phyloP scores from a whole-genome alignment of 2,329 filamentous ascomycete genomes.

The Bipolaris oryzae region DNA sequence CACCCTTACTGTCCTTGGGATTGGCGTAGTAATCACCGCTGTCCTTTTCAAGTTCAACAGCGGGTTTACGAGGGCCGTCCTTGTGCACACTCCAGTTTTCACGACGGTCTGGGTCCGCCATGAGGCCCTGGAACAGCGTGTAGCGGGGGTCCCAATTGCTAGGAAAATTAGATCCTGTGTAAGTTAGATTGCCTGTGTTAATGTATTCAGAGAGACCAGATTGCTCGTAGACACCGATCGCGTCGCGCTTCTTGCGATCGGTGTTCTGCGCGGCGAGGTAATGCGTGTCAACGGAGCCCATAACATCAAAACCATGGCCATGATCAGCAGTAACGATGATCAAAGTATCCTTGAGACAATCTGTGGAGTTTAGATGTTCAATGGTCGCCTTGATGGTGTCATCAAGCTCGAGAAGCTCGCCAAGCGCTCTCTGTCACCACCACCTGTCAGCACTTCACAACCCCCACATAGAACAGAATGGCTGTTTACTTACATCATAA shows the following conservation, averaged over 20 bases:
- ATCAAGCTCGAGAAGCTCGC: constrained; percentile 83
- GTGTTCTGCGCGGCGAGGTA: constrained; percentile 70
- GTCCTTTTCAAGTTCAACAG: constrained; percentile 58
- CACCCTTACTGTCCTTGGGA: constrained; percentile 67
- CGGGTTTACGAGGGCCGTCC: constrained; percentile 66
- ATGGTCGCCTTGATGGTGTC: constrained; percentile 80
- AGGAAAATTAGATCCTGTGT: constrained; percentile 74
- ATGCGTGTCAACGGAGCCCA: constrained; percentile 78
- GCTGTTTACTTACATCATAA: no score
- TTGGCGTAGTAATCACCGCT: constrained; percentile 69
- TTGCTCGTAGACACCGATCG: constrained; percentile 74
- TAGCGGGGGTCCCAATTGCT: constrained; percentile 85
- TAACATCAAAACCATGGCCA: constrained; percentile 88
- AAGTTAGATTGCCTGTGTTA: constrained; percentile 64
- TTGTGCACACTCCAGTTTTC: constrained; percentile 78
- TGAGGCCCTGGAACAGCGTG: constrained; percentile 74
- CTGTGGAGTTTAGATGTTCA: constrained; percentile 68
- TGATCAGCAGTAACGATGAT: constrained; percentile 85
- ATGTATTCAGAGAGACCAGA: constrained; percentile 79
- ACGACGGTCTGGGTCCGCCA: constrained; percentile 73
- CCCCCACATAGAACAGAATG: no score
- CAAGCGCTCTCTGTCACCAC: constrained; percentile 54
- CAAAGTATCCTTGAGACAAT: constrained; percentile 74
- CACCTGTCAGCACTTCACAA: no score
- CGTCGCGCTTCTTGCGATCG: constrained; percentile 75